Evolutionary conservation across 352 stramenopile genomes (phyloP), one percentile per base, ranked within the genome.

Genomic region (Phytophthora idaei): DNA sequence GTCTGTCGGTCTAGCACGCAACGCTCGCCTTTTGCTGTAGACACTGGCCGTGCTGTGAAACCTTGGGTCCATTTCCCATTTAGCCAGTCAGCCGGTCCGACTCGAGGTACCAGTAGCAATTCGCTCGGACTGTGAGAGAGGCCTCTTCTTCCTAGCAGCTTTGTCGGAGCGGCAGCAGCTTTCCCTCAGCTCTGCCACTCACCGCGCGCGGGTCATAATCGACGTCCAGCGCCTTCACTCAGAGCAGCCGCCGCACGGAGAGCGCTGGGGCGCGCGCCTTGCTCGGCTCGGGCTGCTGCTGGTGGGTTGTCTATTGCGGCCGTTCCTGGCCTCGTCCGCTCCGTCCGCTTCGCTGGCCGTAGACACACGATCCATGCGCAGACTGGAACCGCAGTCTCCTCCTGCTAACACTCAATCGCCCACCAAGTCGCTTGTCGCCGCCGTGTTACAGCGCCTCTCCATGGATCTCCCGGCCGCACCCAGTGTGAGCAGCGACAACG

Each of bases 191-290:
- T 54, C 15, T 44, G 54, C 44, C 37, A 50, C 57, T 49, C 42
- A 55, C 54, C 42, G 42, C 32, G 25, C 39, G 4, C 17, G 27
- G 31, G 53, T 44, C 37, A 71, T 29, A 28, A 70, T 77, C 48
- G 53, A 57, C 32, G 17, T 44, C 8, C 53, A 21, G 21, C 21
- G 21, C 21, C 21, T 21, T 21, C 21, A 48, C 44, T 21, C 25
- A 36, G 50, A 65, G 31, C 36, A 62, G 42, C 51, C 61, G 58
- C 50, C 39, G 41, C 25, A 49, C 49, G 58, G 58, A 65, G 56
- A 69, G 66, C 71, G 63, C 46, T 81, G 74, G 74, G 67, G 70
- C 45, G 66, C 63, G 59, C 67, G 70, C 42, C 74, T 81, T 45
- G 74, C 70, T 59, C 70, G 70, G 39, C 60, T 81, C 39, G 67